Evolutionary conservation across 331 rosid genomes (phyloP).

Genomic region (Acacia concinna): DNA sequence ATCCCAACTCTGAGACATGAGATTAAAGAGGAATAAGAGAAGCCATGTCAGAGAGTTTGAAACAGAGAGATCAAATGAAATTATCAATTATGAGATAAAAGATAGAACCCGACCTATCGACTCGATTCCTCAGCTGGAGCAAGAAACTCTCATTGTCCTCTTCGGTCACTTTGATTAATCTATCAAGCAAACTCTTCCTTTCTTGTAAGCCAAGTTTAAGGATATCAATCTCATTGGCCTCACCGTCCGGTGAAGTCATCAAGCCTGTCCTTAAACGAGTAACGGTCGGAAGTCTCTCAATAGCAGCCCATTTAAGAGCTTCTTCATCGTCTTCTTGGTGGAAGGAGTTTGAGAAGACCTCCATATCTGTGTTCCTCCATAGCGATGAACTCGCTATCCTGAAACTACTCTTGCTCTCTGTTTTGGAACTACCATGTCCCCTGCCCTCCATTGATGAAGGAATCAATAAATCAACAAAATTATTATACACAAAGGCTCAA

Average conservation of each 20-base stretch:
- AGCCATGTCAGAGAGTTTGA: background rate
- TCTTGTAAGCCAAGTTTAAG: constrained; percentile 51
- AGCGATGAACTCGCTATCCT: constrained; percentile 42
- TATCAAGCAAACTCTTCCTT: constrained; percentile 48
- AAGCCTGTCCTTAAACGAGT: constrained; percentile 61
- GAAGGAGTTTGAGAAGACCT: constrained; percentile 41
- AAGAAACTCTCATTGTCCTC: constrained; percentile 82
- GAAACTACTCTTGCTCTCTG: constrained; percentile 34
- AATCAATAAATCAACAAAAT: background rate
- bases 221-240: constrained; percentile 42
- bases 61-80: background rate
- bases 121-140: constrained; percentile 61
- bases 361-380: constrained; percentile 45
- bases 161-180: constrained; percentile 60
- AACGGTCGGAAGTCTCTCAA: constrained; percentile 62
- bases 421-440: constrained; percentile 15
- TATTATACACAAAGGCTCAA: background rate
- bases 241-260: constrained; percentile 39
- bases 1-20: constrained; percentile 60
- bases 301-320: constrained; percentile 72
- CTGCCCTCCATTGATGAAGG: constrained; percentile 25
- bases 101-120: constrained; percentile 49
- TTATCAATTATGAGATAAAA: background rate
- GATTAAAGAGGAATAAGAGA: background rate
- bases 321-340: constrained; percentile 67